Conservation (phyloP, 2,329 filamentous ascomycete species). For the Neofusicoccum sp. region DNA sequence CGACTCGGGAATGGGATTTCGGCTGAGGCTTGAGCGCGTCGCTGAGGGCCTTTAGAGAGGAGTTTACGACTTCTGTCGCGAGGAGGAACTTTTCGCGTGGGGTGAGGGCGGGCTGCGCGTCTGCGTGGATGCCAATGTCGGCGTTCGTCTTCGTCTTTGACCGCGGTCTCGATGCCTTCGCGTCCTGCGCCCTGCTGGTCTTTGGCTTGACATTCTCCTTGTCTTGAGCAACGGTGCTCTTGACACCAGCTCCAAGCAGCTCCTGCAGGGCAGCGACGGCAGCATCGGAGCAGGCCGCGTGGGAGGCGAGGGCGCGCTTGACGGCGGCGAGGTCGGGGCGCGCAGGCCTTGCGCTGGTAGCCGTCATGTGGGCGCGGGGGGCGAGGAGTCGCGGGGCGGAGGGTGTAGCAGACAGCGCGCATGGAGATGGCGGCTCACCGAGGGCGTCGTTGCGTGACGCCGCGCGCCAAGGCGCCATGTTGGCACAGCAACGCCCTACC, state of each 20-base stretch:
- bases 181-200: conserved; percentile 25
- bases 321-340: conserved; percentile 50
- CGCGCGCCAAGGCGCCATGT: background rate
- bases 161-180: conserved; percentile 21
- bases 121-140: conserved; percentile 22
- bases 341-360: conserved; percentile 21
- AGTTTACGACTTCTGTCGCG: conserved; percentile 72
- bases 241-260: conserved; percentile 38
- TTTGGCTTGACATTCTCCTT: conserved; percentile 29
- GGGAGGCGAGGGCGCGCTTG: conserved; percentile 47
- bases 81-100: conserved; percentile 63
- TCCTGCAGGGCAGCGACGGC: conserved; percentile 48
- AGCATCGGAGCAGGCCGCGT: conserved; percentile 49
- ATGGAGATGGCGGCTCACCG: background rate
- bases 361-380: conserved; percentile 2
- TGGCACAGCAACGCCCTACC: conserved; percentile 2
- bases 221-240: conserved; percentile 35
- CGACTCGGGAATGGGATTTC: conserved; percentile 19
- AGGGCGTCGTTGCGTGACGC: background rate
- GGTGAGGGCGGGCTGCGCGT: conserved; percentile 40
- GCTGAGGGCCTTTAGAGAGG: conserved; percentile 65
- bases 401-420: background rate
- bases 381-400: background rate
- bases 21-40: conserved; percentile 59
- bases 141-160: background rate